These are phyloP conservation scores for Gilbertella persicaria DNA, from an alignment of 371 early-diverging fungal species.

Conservation along the genomic window DNA sequence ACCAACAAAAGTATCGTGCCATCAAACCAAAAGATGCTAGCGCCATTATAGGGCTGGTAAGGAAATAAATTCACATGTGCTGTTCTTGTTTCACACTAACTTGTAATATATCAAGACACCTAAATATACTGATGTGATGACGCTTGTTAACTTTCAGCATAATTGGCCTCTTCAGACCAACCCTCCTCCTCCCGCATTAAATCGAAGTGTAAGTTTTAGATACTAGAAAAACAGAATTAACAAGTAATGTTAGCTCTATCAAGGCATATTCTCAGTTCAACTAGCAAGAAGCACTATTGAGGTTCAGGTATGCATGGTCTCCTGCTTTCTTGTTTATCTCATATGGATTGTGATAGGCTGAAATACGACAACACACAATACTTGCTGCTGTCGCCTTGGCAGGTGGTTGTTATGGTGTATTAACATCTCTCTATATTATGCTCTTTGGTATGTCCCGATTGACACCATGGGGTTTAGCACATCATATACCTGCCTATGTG, in stretches of 20 bases:
- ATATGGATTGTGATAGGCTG: constrained; percentile 25
- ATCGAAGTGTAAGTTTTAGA: constrained; percentile 12
- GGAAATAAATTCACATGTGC: neutral
- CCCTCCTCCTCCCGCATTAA: neutral
- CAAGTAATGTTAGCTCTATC: constrained; percentile 20
- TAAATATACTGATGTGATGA: constrained; percentile 34
- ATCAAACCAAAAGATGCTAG: constrained; percentile 27
- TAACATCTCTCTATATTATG: constrained; percentile 41
- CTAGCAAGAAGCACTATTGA: constrained; percentile 33
- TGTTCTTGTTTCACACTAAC: neutral
- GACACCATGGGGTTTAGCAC: constrained; percentile 43
- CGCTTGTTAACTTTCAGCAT: constrained; percentile 24
- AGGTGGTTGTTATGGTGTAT: constrained; percentile 44
- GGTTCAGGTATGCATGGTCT: constrained; percentile 28
- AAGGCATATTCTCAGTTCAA: constrained; percentile 38
- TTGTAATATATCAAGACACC: constrained; percentile 18
- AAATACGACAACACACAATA: constrained; percentile 41
- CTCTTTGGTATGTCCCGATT: constrained; percentile 48
- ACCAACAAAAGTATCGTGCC: constrained; percentile 28
- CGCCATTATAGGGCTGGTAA: constrained; percentile 40
- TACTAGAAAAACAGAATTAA: neutral
- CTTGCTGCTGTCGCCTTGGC: constrained; percentile 39
- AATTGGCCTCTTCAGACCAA: constrained; percentile 34
- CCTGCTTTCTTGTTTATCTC: neutral
- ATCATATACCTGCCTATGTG: constrained; percentile 33